Conservation (phyloP, 257 asterid species). For the Scutellaria galericulata region DNA sequence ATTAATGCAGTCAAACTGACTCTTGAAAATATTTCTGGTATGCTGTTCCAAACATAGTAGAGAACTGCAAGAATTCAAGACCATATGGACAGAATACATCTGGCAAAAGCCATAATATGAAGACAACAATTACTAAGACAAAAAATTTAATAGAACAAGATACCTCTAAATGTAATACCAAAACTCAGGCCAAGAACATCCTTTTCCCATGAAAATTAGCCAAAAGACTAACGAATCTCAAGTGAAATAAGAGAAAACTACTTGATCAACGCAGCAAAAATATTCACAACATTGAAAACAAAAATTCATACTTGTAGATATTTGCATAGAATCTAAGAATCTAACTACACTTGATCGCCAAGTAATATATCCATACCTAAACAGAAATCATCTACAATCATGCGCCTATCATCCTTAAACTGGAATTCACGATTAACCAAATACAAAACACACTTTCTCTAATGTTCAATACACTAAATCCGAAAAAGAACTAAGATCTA, state of each 20-base stretch:
- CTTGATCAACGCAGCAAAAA: not conserved
- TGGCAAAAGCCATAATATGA: slow-evolving; percentile 18
- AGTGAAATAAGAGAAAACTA: not conserved
- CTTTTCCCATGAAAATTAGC: not conserved
- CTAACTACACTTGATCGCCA: slow-evolving; percentile 20
- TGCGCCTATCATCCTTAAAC: not conserved
- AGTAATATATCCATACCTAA: not conserved
- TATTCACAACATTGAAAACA: not conserved
- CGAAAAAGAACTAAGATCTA: not conserved
- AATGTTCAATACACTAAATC: not conserved
- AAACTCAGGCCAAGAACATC: slow-evolving; percentile 1
- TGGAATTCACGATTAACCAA: not conserved
- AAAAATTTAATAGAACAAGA: not conserved
- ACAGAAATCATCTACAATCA: slow-evolving; percentile 15
- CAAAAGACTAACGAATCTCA: not conserved
- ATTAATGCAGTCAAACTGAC: slow-evolving; percentile 25
- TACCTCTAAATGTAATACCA: not conserved
- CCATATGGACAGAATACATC: slow-evolving; percentile 3
- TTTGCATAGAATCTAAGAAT: not conserved
- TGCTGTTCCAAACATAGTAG: not conserved
- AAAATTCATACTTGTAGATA: not conserved
- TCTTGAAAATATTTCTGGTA: slow-evolving; percentile 13
- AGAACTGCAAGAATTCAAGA: slow-evolving; percentile 16
- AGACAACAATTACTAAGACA: not conserved
- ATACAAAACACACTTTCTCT: not conserved